phyloP scores from a whole-genome alignment of 805 yeast species.

The Ogataea angusta region DNA sequence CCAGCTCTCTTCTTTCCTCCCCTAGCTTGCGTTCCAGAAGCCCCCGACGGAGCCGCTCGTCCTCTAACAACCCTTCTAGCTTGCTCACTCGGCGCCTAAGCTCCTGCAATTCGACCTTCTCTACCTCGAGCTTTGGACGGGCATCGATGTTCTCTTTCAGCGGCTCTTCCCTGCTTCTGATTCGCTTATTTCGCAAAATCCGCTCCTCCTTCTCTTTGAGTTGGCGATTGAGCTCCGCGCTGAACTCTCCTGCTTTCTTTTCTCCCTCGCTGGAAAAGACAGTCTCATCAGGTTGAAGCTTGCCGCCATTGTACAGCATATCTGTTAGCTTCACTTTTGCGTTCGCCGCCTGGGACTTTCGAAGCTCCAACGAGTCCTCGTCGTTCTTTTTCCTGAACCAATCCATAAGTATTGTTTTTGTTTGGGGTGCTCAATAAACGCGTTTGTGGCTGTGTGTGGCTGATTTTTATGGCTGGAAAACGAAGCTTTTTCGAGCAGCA shows the following conservation, averaged over 20 bases:
- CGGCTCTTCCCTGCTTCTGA: slow-evolving; percentile 4
- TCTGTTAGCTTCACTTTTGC: slow-evolving; percentile 16
- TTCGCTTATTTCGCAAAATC: slow-evolving; percentile 10
- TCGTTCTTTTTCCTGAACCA: slow-evolving; percentile 7
- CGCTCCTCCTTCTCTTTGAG: slow-evolving; percentile 19
- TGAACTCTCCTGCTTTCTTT: slow-evolving; percentile 15
- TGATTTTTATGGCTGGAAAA: neutral
- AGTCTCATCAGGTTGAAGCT: slow-evolving; percentile 10
- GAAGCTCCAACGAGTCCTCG: slow-evolving; percentile 20
- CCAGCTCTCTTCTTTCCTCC: slow-evolving; percentile 5
- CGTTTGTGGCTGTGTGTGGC: slow-evolving; percentile 5
- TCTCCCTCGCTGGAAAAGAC: slow-evolving; percentile 11
- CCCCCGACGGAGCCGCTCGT: slow-evolving; percentile 4
- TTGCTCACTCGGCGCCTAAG: slow-evolving; percentile 5
- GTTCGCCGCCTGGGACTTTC: slow-evolving; percentile 14
- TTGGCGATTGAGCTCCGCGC: slow-evolving; percentile 17
- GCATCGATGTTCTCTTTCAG: slow-evolving; percentile 3
- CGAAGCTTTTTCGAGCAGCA: neutral
- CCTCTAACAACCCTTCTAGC: slow-evolving; percentile 5
- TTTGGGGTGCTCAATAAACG: slow-evolving; percentile 2
- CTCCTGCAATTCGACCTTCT: slow-evolving; percentile 10
- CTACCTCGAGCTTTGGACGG: slow-evolving; percentile 6
- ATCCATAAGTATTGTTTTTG: slow-evolving; percentile 9
- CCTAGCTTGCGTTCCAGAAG: slow-evolving; percentile 7
- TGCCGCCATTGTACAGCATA: slow-evolving; percentile 11